phyloP scores from a whole-genome alignment of 116 monocot genomes.

The Cymodocea nodosa region DNA sequence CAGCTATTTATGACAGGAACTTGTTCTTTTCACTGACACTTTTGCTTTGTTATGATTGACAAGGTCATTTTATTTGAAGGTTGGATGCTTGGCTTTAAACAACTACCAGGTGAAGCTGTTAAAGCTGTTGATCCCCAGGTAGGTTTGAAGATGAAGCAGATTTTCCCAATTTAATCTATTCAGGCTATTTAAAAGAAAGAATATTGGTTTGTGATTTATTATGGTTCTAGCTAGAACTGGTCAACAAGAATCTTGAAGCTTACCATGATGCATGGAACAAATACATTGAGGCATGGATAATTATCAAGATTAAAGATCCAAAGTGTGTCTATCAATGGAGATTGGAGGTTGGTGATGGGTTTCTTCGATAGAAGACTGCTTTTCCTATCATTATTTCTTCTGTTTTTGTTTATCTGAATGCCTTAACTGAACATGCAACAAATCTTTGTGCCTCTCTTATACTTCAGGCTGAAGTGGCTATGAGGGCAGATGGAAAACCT shows the following conservation, averaged over 20 bases:
- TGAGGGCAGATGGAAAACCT: slow-evolving; percentile 93
- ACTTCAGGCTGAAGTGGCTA: slow-evolving; percentile 88
- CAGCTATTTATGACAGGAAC: not conserved
- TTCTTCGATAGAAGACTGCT: not conserved
- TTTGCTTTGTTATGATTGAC: slow-evolving; percentile 6
- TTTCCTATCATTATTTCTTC: not conserved
- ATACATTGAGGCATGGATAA: slow-evolving; percentile 74
- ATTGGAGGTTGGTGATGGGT: slow-evolving; percentile 49
- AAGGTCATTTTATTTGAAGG: slow-evolving; percentile 96
- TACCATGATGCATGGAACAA: slow-evolving; percentile 92
- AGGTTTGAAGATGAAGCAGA: slow-evolving; percentile 1
- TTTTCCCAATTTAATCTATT: not conserved
- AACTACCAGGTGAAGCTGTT: slow-evolving; percentile 67
- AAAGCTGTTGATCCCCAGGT: slow-evolving; percentile 91
- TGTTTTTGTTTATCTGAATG: not conserved
- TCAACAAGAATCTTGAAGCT: slow-evolving; percentile 86
- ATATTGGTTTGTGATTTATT: not conserved
- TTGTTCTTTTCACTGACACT: not conserved
- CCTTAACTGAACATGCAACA: not conserved
- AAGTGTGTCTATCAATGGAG: slow-evolving; percentile 86
- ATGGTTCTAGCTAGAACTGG: slow-evolving; percentile 62
- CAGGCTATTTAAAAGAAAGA: not conserved
- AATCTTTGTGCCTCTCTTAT: not conserved
- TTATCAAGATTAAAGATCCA: slow-evolving; percentile 88
- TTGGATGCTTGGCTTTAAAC: slow-evolving; percentile 99